Percentiles rank a stretch among this genome's conserved stretches.
phyloP scores from a whole-genome alignment of 176 grass and related monocot genomes.

The Hordeum marinum region DNA sequence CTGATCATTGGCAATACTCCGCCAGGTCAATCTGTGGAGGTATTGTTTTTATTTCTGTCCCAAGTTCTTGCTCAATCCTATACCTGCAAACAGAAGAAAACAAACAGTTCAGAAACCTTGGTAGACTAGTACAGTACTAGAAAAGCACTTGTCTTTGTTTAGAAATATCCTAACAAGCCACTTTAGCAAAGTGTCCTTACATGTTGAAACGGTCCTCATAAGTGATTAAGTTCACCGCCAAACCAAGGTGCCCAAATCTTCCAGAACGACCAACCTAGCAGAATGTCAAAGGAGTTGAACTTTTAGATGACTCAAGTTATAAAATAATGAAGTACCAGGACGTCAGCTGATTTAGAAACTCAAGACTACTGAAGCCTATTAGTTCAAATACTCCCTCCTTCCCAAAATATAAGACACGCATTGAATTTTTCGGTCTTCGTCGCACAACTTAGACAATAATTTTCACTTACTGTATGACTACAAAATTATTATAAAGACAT shows the following conservation, averaged over 20 bases:
- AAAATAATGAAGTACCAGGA: background rate
- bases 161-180: background rate
- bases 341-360: background rate
- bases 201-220: conserved; percentile 76
- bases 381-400: background rate
- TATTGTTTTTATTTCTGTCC: conserved; percentile 74
- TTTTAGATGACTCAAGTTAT: background rate
- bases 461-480: too few species aligned
- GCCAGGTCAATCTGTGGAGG: conserved; percentile 63
- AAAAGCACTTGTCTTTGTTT: background rate
- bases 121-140: background rate
- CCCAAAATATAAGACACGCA: too few species aligned
- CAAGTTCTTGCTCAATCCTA: conserved; percentile 77
- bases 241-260: conserved; percentile 71
- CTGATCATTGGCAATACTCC: conserved; percentile 59
- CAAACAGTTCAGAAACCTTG: background rate
- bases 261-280: conserved; percentile 70
- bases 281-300: background rate
- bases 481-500: too few species aligned
- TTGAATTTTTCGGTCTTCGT: too few species aligned
- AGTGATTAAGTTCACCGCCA: conserved; percentile 69
- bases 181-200: conserved; percentile 29
- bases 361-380: background rate
- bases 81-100: conserved; percentile 32
- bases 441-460: too few species aligned